A percentile compares a stretch with the other conserved stretches of the same genome.
Conservation (phyloP, 257 asterid genomes). For the Galeopsis tetrahit region DNA sequence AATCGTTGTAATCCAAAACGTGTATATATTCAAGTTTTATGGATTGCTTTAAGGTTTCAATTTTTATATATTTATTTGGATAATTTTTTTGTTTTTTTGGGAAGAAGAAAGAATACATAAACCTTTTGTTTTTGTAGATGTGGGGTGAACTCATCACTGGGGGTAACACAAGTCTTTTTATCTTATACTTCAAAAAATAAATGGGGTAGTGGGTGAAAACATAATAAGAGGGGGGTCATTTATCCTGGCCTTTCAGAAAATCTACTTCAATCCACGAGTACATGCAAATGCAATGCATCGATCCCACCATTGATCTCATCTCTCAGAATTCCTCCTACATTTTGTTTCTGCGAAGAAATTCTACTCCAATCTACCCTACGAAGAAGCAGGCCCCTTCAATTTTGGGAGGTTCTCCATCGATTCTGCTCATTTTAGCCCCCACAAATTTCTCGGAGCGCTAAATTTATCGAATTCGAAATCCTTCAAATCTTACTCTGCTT, state of each 20-base stretch:
- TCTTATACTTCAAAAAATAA: too few species aligned
- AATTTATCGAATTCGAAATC: not conserved
- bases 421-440: constrained; percentile 7
- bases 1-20: too few species aligned
- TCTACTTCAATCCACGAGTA: not conserved
- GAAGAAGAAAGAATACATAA: too few species aligned
- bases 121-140: too few species aligned
- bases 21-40: too few species aligned
- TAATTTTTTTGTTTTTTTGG: too few species aligned
- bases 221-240: too few species aligned
- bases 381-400: constrained; percentile 15
- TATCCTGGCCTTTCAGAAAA: not conserved
- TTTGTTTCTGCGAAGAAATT: not conserved
- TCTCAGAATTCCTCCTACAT: not conserved
- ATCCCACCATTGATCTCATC: not conserved
- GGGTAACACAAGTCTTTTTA: too few species aligned
- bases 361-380: not conserved
- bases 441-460: not conserved
- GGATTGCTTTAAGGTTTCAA: too few species aligned
- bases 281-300: constrained; percentile 10
- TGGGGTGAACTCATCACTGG: too few species aligned
- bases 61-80: too few species aligned
- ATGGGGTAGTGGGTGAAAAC: too few species aligned
- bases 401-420: constrained; percentile 15
- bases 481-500: not conserved